Evolutionary conservation across 495 filamentous ascomycete genomes (phyloP), one percentile per base, ranked within the genome.

Genomic region (Talaromyces borbonicus): DNA sequence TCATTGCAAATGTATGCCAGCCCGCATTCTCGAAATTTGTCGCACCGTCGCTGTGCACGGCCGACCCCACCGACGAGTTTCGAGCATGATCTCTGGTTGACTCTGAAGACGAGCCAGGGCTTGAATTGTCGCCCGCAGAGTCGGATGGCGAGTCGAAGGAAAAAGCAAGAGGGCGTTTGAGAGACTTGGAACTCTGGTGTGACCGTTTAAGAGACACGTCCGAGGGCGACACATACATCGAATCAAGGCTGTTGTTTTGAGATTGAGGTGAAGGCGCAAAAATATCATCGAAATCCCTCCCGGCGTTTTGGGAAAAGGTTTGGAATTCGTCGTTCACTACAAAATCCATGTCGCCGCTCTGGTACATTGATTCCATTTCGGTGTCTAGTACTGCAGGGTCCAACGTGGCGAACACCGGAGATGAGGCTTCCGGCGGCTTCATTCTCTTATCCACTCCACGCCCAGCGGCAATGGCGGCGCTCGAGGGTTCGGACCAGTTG

Each of bases 371-470:
- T 43, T 68, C 63, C 65, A 72, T 69, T 19, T 72, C 66, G 54
- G 66, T 66, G 54, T 70, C 66, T 49, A 72, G 58, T 37, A 70
- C 65, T 37, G 69, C 62, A 25, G 68, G 68, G 40, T 72, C 68
- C 49, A 72, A 49, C 31, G 60, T 35, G 53, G 66, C 54, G 43
- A 69, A 68, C 29, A 57, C 55, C 49, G 68, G 65, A 29, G 66
- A 70, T 43, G 65, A 67, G 14, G 52, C 53, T 55, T 68, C 64
- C 32, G 54, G 46, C 29, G 64, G 56, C 62, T 64, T 62, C 68
- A 72, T 72, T 48, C 56, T 68, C 22, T 26, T 11, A 41, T 41
- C 38, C 15, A 9, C 22, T 20, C 22, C 35, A 18, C 32, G 32
- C 32, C 16, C 16, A 38, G n/a, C n/a, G n/a, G n/a, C n/a, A n/a